Conservation (phyloP, 345 rosid species). For the Citropsis articulata region DNA sequence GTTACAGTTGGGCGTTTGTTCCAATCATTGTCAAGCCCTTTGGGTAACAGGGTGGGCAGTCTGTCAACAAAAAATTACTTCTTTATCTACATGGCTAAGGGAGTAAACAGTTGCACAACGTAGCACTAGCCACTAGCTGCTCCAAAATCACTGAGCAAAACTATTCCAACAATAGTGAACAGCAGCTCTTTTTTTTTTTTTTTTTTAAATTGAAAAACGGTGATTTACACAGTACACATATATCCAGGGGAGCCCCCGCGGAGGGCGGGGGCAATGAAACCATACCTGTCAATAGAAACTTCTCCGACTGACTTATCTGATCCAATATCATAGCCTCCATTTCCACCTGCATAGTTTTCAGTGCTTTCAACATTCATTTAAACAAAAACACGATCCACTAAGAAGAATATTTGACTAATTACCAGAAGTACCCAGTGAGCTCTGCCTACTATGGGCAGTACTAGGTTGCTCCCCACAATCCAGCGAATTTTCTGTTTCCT, state of each 20-base stretch:
- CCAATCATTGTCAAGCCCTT: constrained; percentile 43
- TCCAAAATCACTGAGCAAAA: not conserved
- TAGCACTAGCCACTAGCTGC: not conserved
- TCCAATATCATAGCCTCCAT: constrained; percentile 35
- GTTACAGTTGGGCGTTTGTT: constrained; percentile 39
- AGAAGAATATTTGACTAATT: constrained; percentile 3
- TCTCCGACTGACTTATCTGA: constrained; percentile 36
- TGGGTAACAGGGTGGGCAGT: constrained; percentile 29
- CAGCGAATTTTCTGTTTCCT: constrained; percentile 33
- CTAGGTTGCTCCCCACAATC: constrained; percentile 28
- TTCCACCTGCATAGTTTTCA: constrained; percentile 33
- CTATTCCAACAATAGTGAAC: not conserved
- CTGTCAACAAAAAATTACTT: constrained; percentile 19
- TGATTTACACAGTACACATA: not conserved
- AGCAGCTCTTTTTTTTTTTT: not conserved
- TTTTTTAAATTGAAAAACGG: too few relatives aligned
- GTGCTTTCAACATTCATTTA: constrained; percentile 8
- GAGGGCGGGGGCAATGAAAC: too few relatives aligned
- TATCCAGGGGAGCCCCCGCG: too few relatives aligned
- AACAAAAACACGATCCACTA: not conserved
- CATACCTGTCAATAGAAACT: constrained; percentile 46
- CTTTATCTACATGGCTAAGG: not conserved
- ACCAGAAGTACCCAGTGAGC: constrained; percentile 39
- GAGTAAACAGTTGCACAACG: not conserved
- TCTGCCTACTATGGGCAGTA: constrained; percentile 29